Evolutionary conservation across 1,284 basidiomycete species (phyloP), one percentile per base, ranked within the genome.

Genomic region (Boletus albobrunnescens): DNA sequence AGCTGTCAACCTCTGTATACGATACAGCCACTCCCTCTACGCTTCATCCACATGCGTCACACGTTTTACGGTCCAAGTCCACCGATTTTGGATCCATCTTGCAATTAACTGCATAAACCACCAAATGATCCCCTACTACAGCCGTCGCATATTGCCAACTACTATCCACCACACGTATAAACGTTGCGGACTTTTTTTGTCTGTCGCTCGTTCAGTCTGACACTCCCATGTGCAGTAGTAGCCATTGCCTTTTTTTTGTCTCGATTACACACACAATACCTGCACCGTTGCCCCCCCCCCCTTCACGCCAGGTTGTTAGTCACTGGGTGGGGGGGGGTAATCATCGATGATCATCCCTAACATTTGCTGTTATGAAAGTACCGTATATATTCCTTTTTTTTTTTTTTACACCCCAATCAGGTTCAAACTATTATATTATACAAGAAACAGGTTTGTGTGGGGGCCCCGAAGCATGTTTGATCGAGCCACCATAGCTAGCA

Each of bases 181-280:
- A 46, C n/a, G 40, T 49, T 50, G 36, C 30, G 49, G 49, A 59
- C 60, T 31, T 45, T 37, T 27, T 28, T 28, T 13, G 8, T 36
- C 13, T 46, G 28, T 40, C 44, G 23, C 14, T 39, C 33, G 24
- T 54, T 41, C 24, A 26, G 42, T 40, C 44, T 17, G 33, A 50
- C 51, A 27, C 36, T 27, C 45, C 45, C 16, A 19, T 17, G 47
- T 55, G 42, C 43, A 19, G 32, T 46, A 54, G 37, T 41, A 44
- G 50, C 39, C 33, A 36, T 38, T n/a, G n/a, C n/a, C n/a, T n/a
- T n/a, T n/a, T n/a, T n/a, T n/a, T 6, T 41, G 46, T 49, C 40
- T 43, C 31, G 36, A 48, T n/a, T 53, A 61, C 51, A 47, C 61
- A 57, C 50, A 46, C 45, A 45, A 47, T 32, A 28, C 46, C 36